Evolutionary conservation across 2,329 filamentous ascomycete genomes (phyloP).

Genomic region (Cercospora sesami): DNA sequence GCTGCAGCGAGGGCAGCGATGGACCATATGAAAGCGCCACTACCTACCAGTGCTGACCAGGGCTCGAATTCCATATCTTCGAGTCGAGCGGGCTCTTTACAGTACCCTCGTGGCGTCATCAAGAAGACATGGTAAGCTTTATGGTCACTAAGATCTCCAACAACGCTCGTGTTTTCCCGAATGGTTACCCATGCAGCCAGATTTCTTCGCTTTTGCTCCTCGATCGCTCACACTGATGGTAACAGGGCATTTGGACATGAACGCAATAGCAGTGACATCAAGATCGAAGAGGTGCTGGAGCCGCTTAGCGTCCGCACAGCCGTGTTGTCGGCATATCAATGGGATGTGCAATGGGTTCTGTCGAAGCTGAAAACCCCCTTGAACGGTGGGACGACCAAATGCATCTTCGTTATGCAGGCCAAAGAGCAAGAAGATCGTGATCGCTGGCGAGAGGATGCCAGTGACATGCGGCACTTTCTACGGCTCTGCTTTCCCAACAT

Average conservation of each 20-base stretch:
- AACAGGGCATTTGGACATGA: slow-evolving; percentile 56
- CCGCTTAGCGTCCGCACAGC: slow-evolving; percentile 70
- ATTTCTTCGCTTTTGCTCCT: not conserved
- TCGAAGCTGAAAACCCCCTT: slow-evolving; percentile 59
- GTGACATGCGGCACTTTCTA: slow-evolving; percentile 46
- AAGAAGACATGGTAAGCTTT: slow-evolving; percentile 70
- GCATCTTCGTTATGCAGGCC: slow-evolving; percentile 61
- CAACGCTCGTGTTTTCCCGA: not conserved
- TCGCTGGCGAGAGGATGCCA: slow-evolving; percentile 34
- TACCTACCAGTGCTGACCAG: not conserved
- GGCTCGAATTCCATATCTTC: not conserved
- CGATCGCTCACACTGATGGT: not conserved
- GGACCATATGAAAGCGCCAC: slow-evolving; percentile 17
- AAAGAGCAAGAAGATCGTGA: slow-evolving; percentile 46
- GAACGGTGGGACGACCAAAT: slow-evolving; percentile 55
- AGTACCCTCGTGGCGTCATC: slow-evolving; percentile 64
- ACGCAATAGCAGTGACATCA: slow-evolving; percentile 70
- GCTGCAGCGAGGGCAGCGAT: slow-evolving; percentile 28
- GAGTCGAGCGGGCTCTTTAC: slow-evolving; percentile 24
- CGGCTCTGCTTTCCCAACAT: slow-evolving; percentile 79
- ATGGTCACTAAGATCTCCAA: not conserved
- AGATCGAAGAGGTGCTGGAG: slow-evolving; percentile 82
- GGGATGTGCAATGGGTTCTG: slow-evolving; percentile 78
- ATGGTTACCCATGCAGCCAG: not conserved
- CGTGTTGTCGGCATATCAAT: slow-evolving; percentile 82